A percentile compares a stretch with the other conserved stretches of the same genome.
Evolutionary conservation across 2,329 filamentous ascomycete species (phyloP).

Genomic region (Aspergillus sp.): DNA sequence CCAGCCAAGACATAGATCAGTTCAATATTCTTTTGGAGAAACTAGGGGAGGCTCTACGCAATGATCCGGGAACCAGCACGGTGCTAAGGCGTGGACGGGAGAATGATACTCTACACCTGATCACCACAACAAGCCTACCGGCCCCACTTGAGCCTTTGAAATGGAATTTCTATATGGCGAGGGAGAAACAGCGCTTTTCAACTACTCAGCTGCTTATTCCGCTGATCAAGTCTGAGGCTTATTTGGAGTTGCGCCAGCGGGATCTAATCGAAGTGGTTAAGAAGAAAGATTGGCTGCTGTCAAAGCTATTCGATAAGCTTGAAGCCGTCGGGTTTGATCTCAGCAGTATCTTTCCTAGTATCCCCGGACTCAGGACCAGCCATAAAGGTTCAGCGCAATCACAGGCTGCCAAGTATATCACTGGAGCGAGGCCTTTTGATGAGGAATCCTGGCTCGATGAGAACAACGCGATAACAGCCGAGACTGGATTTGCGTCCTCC

Average conservation of each 20-base stretch:
- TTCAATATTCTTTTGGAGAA: slow-evolving; percentile 59
- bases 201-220: slow-evolving; percentile 56
- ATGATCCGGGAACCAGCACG: slow-evolving; percentile 33
- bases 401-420: slow-evolving; percentile 57
- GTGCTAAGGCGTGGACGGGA: slow-evolving; percentile 31
- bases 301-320: slow-evolving; percentile 60
- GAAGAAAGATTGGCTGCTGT: slow-evolving; percentile 62
- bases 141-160: slow-evolving; percentile 54
- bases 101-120: slow-evolving; percentile 46
- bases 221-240: slow-evolving; percentile 52
- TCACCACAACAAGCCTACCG: slow-evolving; percentile 54
- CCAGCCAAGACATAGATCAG: slow-evolving; percentile 59
- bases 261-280: slow-evolving; percentile 53
- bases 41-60: slow-evolving; percentile 52
- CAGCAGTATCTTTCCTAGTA: slow-evolving; percentile 58
- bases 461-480: slow-evolving; percentile 20
- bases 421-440: slow-evolving; percentile 58
- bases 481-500: slow-evolving; percentile 26
- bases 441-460: slow-evolving; percentile 48
- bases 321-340: slow-evolving; percentile 59
- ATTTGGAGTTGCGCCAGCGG: slow-evolving; percentile 51
- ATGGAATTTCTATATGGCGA: slow-evolving; percentile 55
- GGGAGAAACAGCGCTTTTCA: slow-evolving; percentile 43
- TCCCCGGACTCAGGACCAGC: slow-evolving; percentile 48
- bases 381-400: slow-evolving; percentile 50